Evolutionary conservation across 352 stramenopile species (phyloP), one percentile per base, ranked within the genome.

Genomic region (Phytopythium litorale): DNA sequence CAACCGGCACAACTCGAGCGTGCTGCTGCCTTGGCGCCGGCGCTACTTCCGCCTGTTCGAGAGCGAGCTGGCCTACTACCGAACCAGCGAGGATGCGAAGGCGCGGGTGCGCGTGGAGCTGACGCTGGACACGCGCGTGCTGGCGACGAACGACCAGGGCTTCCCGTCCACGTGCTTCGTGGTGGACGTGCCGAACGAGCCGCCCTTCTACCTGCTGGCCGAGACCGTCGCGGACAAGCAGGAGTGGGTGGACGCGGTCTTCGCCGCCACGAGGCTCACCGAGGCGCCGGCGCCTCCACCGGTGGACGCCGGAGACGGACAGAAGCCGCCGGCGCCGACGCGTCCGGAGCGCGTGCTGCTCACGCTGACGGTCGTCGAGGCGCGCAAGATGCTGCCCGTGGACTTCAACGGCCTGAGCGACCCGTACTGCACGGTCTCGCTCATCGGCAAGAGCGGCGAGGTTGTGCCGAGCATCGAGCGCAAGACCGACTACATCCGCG

Each of bases 381-480:
- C 84, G 2, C 70, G 66, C 21, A 80, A 78, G 1, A 68, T 94
- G 11, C 68, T 71, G 32, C 73, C 75, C 6, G 77, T 71, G 2
- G 84, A 94, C 55, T 61, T 81, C 15, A 87, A 82, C 37, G 81
- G 77, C 1, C 82, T 86, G 56, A 92, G 82, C 37, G 84, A 94
- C 45, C 82, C 84, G 28, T 90, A 86, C 62, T 91, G 81, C 33
- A 56, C 88, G 38, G 64, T 94, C 7, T 87, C 69, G 19, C 67
- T 92, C 1, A 56, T 90, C 11, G 75, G 79, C n/a, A 88, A 80
- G 42, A 74, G 84, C 48, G 84, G 82, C 13, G 48, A 78, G 48
- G 53, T 80, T 3, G 70, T 90, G 33, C 76, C 79, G n/a, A 76
- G 73, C 21, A 78, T 86, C 58, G 74, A 87, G 37, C 67, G 76